Evolutionary conservation across 495 filamentous ascomycete genomes (phyloP).

Genomic region (Hypomontagnella submonticulosa): DNA sequence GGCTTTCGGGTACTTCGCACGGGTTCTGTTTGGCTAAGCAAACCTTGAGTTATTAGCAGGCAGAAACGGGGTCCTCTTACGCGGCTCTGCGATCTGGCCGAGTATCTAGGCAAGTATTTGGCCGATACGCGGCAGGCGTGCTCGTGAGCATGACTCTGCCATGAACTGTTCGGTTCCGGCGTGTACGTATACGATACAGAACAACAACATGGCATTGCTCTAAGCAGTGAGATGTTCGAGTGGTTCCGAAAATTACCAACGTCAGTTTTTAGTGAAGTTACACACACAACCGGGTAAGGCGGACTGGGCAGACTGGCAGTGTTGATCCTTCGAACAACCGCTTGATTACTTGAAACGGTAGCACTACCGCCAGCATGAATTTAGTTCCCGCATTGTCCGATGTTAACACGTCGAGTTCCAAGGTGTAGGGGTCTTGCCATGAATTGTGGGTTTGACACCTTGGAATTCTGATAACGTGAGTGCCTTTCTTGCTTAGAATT

Average conservation of each 20-base stretch:
- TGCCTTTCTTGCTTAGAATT: slow-evolving; percentile 7
- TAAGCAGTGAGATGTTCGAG: neutral
- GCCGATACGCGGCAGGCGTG: neutral
- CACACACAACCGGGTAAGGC: slow-evolving; percentile 35
- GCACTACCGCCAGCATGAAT: slow-evolving; percentile 1
- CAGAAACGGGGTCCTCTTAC: slow-evolving; percentile 9
- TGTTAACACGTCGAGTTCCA: neutral
- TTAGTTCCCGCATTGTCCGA: slow-evolving; percentile 18
- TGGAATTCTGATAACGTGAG: slow-evolving; percentile 9
- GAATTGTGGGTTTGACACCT: slow-evolving; percentile 7
- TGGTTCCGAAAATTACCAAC: slow-evolving; percentile 15
- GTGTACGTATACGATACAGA: slow-evolving; percentile 8
- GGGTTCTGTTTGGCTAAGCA: slow-evolving; percentile 17
- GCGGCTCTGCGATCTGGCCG: slow-evolving; percentile 14
- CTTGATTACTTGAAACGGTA: slow-evolving; percentile 23
- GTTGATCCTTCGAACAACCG: slow-evolving; percentile 32
- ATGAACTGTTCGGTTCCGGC: slow-evolving; percentile 10
- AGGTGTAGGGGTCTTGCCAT: slow-evolving; percentile 7
- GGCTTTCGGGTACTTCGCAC: slow-evolving; percentile 9
- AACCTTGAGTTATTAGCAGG: slow-evolving; percentile 10
- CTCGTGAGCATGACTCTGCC: neutral
- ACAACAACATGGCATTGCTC: neutral
- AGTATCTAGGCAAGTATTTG: neutral
- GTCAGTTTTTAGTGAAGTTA: slow-evolving; percentile 30
- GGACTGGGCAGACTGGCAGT: slow-evolving; percentile 24